Percentiles rank a stretch among this genome's conserved stretches.
phyloP scores from a whole-genome alignment of 2,329 filamentous ascomycete genomes.

The Stagonosporopsis tanaceti region DNA sequence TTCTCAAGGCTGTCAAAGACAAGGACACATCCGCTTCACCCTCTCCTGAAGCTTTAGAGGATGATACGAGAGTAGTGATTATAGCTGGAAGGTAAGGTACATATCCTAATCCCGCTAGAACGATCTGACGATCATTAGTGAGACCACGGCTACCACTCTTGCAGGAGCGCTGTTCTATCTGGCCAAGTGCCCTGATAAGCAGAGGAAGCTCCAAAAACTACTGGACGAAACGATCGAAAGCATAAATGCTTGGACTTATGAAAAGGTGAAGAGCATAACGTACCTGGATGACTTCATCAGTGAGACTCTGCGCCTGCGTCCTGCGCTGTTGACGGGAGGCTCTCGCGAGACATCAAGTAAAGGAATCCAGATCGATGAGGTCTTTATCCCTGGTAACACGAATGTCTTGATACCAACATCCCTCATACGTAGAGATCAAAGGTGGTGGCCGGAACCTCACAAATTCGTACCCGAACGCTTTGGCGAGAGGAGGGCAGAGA shows the following conservation, averaged over 20 bases:
- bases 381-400: constrained; percentile 24
- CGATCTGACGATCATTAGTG: constrained; percentile 28
- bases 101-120: too few relatives aligned
- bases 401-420: constrained; percentile 22
- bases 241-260: constrained; percentile 37
- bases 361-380: constrained; percentile 37
- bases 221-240: constrained; percentile 37
- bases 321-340: constrained; percentile 5
- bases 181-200: constrained; percentile 36
- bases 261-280: constrained; percentile 33
- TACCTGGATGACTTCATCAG: constrained; percentile 42
- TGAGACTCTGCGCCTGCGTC: constrained; percentile 29
- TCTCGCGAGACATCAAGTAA: constrained; percentile 48
- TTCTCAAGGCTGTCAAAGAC: constrained; percentile 51
- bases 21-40: constrained; percentile 48
- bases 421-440: constrained; percentile 37
- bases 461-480: constrained; percentile 29
- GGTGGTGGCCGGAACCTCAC: constrained; percentile 22
- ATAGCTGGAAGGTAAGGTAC: constrained; percentile 41
- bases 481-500: constrained; percentile 23
- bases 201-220: constrained; percentile 38
- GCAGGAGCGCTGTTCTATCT: constrained; percentile 41
- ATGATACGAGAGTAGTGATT: constrained; percentile 47
- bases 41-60: constrained; percentile 37
- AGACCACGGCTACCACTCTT: constrained; percentile 46